phyloP scores from a whole-genome alignment of 257 asterid genomes.

The Solanum sparsipilum region DNA sequence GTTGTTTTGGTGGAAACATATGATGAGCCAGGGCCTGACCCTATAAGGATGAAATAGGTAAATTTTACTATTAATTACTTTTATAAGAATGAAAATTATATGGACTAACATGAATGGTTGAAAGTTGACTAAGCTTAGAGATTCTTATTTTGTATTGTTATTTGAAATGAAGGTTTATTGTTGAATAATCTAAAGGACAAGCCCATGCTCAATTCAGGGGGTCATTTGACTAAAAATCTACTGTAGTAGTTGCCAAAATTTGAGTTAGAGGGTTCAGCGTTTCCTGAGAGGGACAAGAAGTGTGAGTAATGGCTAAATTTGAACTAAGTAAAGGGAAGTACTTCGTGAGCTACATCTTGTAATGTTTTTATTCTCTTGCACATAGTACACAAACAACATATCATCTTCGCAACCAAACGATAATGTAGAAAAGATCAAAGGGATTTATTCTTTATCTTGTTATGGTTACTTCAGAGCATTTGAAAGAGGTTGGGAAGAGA shows the following conservation, averaged over 20 bases:
- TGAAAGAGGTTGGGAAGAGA: neutral
- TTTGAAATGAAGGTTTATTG: neutral
- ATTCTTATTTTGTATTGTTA: neutral
- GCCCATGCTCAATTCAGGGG: neutral
- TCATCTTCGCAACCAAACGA: neutral
- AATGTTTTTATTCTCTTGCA: neutral
- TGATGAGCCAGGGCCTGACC: slow-evolving; percentile 76
- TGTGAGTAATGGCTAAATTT: neutral
- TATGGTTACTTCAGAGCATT: neutral
- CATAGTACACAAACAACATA: neutral
- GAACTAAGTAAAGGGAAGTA: neutral
- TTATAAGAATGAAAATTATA: slow-evolving; percentile 1
- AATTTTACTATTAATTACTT: slow-evolving; percentile 17
- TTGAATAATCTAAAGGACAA: neutral
- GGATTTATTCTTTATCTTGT: neutral
- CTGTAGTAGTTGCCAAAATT: neutral
- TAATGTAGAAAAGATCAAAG: neutral
- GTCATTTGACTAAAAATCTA: neutral
- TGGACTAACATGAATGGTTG: slow-evolving; percentile 6
- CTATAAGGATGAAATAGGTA: slow-evolving; percentile 68
- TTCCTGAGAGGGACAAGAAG: neutral
- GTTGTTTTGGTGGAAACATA: slow-evolving; percentile 60
- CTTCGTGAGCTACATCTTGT: neutral
- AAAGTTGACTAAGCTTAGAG: neutral
- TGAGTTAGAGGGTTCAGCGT: neutral